Percentiles rank a stretch among this genome's conserved stretches.
These are phyloP conservation scores for Globisporangium sylvaticum DNA, from an alignment of 352 stramenopile species.

Conservation along the genomic window DNA sequence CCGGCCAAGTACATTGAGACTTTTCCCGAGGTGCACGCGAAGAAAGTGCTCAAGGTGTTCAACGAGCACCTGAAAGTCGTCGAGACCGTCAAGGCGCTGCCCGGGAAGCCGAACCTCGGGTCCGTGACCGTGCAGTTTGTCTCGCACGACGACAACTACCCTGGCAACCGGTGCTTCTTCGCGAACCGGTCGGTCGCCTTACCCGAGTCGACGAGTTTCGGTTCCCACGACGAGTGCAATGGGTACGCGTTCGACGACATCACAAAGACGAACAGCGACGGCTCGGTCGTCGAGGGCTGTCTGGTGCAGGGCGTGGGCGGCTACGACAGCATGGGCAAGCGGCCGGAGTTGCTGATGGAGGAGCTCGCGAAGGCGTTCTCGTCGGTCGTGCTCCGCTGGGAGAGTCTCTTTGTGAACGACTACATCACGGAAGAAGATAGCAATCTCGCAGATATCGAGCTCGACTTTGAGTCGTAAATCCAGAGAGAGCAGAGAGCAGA, in stretches of 20 bases:
- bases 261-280: conserved; percentile 28
- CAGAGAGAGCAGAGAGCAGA: not conserved
- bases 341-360: conserved; percentile 40
- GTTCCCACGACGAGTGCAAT: conserved; percentile 62
- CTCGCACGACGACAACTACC: conserved; percentile 31
- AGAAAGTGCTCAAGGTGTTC: conserved; percentile 43
- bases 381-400: conserved; percentile 66
- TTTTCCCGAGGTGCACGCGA: conserved; percentile 53
- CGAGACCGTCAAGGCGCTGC: conserved; percentile 48
- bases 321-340: conserved; percentile 48
- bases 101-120: conserved; percentile 40
- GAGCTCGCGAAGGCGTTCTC: conserved; percentile 58
- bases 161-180: conserved; percentile 48
- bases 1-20: conserved; percentile 53
- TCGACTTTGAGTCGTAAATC: conserved; percentile 23
- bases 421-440: conserved; percentile 37
- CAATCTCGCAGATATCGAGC: conserved; percentile 38
- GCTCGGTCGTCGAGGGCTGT: conserved; percentile 40
- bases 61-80: conserved; percentile 53
- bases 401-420: conserved; percentile 70
- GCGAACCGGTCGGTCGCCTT: conserved; percentile 49
- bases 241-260: conserved; percentile 64
- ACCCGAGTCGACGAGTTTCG: conserved; percentile 32
- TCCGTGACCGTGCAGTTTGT: conserved; percentile 49
- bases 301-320: conserved; percentile 44